These are phyloP conservation scores for Tuctoria greenei DNA, from an alignment of 176 grass and related monocot species.

Conservation along the genomic window DNA sequence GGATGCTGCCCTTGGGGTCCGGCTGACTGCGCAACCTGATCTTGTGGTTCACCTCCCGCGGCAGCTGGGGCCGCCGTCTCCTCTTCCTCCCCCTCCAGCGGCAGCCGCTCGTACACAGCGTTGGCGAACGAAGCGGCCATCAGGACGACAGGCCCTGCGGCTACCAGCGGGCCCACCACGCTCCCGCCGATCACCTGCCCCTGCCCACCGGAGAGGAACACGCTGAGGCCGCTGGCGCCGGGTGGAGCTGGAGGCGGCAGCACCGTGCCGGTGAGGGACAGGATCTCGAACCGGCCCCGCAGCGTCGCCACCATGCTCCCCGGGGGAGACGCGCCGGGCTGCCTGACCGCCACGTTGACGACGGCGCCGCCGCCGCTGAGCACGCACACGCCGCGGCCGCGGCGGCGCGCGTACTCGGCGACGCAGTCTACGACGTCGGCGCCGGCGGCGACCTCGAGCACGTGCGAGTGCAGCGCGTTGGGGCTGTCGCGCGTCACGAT, in stretches of 20 bases:
- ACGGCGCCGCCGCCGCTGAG: conserved; percentile 82
- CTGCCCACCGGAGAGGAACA: conserved; percentile 82
- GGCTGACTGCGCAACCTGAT: conserved; percentile 43
- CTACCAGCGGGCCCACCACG: conserved; percentile 71
- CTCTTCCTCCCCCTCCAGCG: conserved; percentile 68
- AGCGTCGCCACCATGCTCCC: conserved; percentile 93
- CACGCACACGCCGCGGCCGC: conserved; percentile 86
- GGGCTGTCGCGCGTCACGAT: conserved; percentile 93
- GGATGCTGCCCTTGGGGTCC: conserved; percentile 55
- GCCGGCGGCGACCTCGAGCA: conserved; percentile 75
- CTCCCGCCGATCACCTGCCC: conserved; percentile 92
- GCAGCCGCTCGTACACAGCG: conserved; percentile 91
- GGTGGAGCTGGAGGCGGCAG: conserved; percentile 81
- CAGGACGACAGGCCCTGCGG: conserved; percentile 82
- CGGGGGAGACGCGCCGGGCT: conserved; percentile 74
- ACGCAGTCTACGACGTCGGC: conserved; percentile 90
- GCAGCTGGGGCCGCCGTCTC: conserved; percentile 36
- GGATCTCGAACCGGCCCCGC: conserved; percentile 87
- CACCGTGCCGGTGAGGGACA: conserved; percentile 86
- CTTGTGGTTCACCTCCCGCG: conserved; percentile 32
- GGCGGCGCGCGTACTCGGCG: conserved; percentile 77
- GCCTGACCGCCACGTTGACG: conserved; percentile 69
- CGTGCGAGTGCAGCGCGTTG: conserved; percentile 92
- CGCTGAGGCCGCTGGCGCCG: conserved; percentile 72
- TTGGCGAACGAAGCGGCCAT: conserved; percentile 89